These are phyloP conservation scores for Fusarium mundagurra DNA, from an alignment of 2,329 filamentous ascomycete genomes.

Conservation along the genomic window DNA sequence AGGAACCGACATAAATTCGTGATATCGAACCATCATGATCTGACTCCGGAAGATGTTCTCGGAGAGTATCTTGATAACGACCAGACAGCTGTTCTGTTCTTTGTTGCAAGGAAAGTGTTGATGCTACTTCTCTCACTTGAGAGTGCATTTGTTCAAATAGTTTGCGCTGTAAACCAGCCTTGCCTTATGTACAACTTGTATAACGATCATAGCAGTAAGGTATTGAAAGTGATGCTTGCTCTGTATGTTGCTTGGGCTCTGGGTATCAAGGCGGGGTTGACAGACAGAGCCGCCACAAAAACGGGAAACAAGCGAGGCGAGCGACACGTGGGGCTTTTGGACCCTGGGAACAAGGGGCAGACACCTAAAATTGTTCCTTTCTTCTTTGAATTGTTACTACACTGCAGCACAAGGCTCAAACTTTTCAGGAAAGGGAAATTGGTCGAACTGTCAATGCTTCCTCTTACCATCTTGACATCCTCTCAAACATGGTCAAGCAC, in stretches of 20 bases:
- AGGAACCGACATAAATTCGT: constrained; percentile 18
- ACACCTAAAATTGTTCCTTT: background rate
- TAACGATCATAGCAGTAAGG: background rate
- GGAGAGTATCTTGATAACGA: background rate
- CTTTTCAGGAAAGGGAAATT: background rate
- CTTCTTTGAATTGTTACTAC: background rate
- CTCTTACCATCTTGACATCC: background rate
- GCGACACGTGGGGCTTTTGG: constrained; percentile 31
- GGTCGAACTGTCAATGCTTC: background rate
- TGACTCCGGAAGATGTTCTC: constrained; percentile 29
- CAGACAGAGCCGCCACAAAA: constrained; percentile 28
- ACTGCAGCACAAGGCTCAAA: background rate
- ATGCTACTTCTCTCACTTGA: background rate
- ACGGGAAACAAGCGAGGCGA: constrained; percentile 13
- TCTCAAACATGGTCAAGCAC: constrained; percentile 1
- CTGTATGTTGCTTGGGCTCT: background rate
- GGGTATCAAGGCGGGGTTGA: background rate
- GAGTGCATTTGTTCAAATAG: background rate
- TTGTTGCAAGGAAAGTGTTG: background rate
- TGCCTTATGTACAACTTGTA: background rate
- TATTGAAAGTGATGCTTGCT: background rate
- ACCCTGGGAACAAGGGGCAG: constrained; percentile 21
- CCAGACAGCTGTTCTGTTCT: no score
- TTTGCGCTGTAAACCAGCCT: no score
- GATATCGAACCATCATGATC: constrained; percentile 43